phyloP scores from a whole-genome alignment of 768 basidiomycete species.

The Naematelia encephala region DNA sequence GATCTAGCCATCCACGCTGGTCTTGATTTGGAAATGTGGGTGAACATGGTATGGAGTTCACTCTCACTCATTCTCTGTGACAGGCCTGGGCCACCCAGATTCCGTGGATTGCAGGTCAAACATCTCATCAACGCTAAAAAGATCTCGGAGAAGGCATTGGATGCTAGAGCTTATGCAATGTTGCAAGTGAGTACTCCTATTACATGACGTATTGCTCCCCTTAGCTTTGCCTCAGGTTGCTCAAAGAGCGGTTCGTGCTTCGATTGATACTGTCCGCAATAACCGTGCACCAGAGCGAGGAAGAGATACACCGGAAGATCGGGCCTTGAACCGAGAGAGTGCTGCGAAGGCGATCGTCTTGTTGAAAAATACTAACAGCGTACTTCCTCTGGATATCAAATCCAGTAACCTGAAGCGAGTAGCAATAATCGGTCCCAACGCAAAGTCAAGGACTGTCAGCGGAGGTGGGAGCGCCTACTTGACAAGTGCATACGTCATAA shows the following conservation, averaged over 20 bases:
- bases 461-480: slow-evolving; percentile 72
- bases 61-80: slow-evolving; percentile 10
- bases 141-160: too few relatives aligned
- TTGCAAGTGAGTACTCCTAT: too few relatives aligned
- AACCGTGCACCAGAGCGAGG: too few relatives aligned
- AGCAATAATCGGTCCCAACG: slow-evolving; percentile 62
- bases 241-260: too few relatives aligned
- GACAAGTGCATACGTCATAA: slow-evolving; percentile 65
- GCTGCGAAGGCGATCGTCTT: slow-evolving; percentile 68
- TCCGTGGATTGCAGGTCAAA: slow-evolving; percentile 20
- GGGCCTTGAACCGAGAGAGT: slow-evolving; percentile 46
- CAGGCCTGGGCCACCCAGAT: slow-evolving; percentile 54
- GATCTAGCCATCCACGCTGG: slow-evolving; percentile 60
- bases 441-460: slow-evolving; percentile 32
- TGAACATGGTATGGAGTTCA: background rate
- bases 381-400: slow-evolving; percentile 65
- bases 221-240: too few relatives aligned
- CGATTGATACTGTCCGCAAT: too few relatives aligned
- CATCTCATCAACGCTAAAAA: slow-evolving; percentile 32
- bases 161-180: too few relatives aligned
- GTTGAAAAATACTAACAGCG: slow-evolving; percentile 62
- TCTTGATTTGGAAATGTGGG: slow-evolving; percentile 54
- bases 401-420: slow-evolving; percentile 56
- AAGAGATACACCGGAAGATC: too few relatives aligned
- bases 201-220: too few relatives aligned